A percentile compares a stretch with the other conserved stretches of the same genome.
phyloP scores from a whole-genome alignment of 73 alveolate genomes.

The Tetrahymena malaccensis region DNA sequence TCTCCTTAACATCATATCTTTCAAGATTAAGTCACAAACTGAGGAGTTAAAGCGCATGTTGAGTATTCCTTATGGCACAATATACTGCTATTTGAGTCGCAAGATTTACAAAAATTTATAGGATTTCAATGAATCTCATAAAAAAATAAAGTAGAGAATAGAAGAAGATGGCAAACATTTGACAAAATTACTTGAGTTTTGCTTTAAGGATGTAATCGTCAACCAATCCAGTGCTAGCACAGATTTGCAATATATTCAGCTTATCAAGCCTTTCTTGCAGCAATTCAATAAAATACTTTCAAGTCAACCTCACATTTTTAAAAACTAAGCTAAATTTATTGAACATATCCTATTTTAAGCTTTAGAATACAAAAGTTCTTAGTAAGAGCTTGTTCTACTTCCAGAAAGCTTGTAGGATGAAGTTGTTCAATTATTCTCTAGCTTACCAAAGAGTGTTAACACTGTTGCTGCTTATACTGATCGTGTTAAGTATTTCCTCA shows the following conservation, averaged over 20 bases:
- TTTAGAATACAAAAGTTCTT: neutral
- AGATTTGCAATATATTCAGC: neutral
- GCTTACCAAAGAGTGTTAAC: neutral
- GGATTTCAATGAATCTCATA: neutral
- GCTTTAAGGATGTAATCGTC: neutral
- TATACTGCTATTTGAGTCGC: neutral
- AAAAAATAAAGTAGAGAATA: neutral
- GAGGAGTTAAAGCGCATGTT: neutral
- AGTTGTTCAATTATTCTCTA: neutral
- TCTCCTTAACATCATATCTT: neutral
- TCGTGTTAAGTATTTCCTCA: neutral
- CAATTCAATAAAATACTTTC: neutral
- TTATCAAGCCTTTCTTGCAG: neutral
- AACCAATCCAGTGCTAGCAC: neutral
- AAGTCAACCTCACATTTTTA: neutral
- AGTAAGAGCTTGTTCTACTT: neutral
- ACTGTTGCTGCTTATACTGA: neutral
- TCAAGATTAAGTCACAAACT: neutral
- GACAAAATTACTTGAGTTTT: neutral
- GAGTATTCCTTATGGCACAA: neutral
- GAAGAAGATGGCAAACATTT: neutral
- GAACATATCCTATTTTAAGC: neutral
- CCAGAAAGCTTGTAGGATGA: neutral
- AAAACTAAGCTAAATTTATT: neutral
- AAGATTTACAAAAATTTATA: neutral